Percentiles rank a stretch among this genome's conserved stretches.
Conservation (phyloP, 2,329 filamentous ascomycete genomes). For the Lachnellula hyalina region DNA sequence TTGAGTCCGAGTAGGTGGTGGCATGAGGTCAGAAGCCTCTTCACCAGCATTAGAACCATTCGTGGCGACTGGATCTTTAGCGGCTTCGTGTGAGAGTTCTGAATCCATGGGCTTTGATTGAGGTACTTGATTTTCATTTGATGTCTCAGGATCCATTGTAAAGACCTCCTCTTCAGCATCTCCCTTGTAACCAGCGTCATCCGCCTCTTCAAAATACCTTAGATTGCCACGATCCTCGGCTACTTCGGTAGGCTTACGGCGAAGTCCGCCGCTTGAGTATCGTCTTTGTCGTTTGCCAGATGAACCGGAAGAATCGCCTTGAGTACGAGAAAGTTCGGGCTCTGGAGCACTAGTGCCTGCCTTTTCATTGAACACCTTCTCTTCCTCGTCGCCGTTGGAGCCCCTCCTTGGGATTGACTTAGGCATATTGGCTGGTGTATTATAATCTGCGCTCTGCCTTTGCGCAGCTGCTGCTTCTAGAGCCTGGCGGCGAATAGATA, state of each 20-base stretch:
- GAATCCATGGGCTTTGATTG: not conserved
- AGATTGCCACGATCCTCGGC: constrained; percentile 66
- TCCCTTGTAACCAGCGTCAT: constrained; percentile 73
- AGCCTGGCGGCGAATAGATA: constrained; percentile 32
- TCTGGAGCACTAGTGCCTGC: constrained; percentile 62
- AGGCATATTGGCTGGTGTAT: constrained; percentile 8
- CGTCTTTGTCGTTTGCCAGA: constrained; percentile 53
- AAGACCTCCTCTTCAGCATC: constrained; percentile 68
- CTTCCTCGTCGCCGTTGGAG: constrained; percentile 31
- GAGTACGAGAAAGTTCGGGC: constrained; percentile 40
- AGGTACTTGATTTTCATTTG: constrained; percentile 1
- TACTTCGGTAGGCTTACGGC: constrained; percentile 68
- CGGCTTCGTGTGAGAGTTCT: not conserved
- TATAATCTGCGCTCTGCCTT: constrained; percentile 10
- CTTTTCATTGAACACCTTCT: constrained; percentile 33
- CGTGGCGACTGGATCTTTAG: not conserved
- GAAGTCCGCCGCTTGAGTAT: constrained; percentile 81
- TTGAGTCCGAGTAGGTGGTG: constrained; percentile 7
- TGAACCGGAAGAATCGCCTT: constrained; percentile 2
- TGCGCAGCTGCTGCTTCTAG: constrained; percentile 26
- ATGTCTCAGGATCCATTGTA: constrained; percentile 51
- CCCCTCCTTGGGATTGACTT: constrained; percentile 14
- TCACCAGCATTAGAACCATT: not conserved
- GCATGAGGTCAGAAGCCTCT: not conserved
- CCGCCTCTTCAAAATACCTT: constrained; percentile 87